phyloP scores from a whole-genome alignment of 176 grass and related monocot genomes.

The Raddia guianensis region DNA sequence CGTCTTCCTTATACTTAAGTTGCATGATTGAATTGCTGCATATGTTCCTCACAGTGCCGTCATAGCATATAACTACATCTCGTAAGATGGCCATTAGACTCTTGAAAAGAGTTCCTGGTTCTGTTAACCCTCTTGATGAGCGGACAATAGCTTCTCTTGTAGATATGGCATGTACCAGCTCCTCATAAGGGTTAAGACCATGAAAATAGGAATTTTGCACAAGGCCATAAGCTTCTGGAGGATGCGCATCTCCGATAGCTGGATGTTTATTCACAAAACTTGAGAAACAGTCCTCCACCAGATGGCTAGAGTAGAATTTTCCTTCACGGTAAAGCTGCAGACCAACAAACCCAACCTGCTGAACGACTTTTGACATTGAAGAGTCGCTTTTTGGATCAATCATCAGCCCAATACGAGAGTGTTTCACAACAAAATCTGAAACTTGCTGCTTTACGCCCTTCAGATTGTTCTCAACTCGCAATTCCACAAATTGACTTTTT shows the following conservation, averaged over 20 bases:
- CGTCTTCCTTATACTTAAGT: slow-evolving; percentile 64
- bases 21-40: slow-evolving; percentile 88
- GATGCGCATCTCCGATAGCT: slow-evolving; percentile 44
- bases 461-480: slow-evolving; percentile 68
- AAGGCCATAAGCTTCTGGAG: slow-evolving; percentile 78
- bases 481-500: slow-evolving; percentile 59
- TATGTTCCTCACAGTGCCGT: slow-evolving; percentile 84
- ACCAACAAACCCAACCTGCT: slow-evolving; percentile 90
- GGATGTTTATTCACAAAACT: slow-evolving; percentile 72
- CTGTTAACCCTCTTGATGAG: slow-evolving; percentile 88
- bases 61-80: slow-evolving; percentile 91
- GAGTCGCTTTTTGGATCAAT: slow-evolving; percentile 78
- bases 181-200: slow-evolving; percentile 90
- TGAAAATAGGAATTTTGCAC: slow-evolving; percentile 77
- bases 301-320: slow-evolving; percentile 69
- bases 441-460: slow-evolving; percentile 64
- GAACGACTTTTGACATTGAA: slow-evolving; percentile 67
- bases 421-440: slow-evolving; percentile 58
- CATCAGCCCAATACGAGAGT: slow-evolving; percentile 55
- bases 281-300: slow-evolving; percentile 84
- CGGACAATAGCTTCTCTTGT: slow-evolving; percentile 87
- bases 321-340: slow-evolving; percentile 78
- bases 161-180: slow-evolving; percentile 81
- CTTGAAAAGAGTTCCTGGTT: slow-evolving; percentile 92
- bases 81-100: slow-evolving; percentile 90